Evolutionary conservation across 306 rosid genomes (phyloP), one percentile per base, ranked within the genome.

Genomic region (Styphnolobium japonicum): DNA sequence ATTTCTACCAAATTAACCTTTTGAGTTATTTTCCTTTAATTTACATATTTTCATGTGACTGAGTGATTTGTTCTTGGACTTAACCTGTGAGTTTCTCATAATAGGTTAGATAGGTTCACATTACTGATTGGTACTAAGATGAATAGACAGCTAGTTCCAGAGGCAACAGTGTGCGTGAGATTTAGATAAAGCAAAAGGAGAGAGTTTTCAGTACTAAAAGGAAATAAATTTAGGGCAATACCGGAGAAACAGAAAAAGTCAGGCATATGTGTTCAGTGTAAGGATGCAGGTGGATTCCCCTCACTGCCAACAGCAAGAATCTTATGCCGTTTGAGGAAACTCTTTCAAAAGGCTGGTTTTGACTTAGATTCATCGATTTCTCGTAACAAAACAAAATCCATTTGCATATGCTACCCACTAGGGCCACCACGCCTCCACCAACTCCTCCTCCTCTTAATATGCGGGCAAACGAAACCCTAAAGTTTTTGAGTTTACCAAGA

Each of bases 381-480:
- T 87, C 85, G 87, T 80, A 73, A 84, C 85, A 80, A 85, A 86
- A 86, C 89, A 85, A 75, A 76, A 58, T 61, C 90, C 84, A 73
- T 43, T 62, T 71, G 51, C 88, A 72, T 84, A 82, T 80, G 87
- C 81, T 33, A 77, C 82, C 87, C 84, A 84, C 83, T 67, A 60
- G 81, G 56, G 37, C 78, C 83, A 71, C 73, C 83, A 57, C 75
- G 43, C 48, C 76, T 22, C 79, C 52, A 11, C 73, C 56, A 66
- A 51, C 63, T 63, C 70, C 48, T 37, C 57, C 63, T 63, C 70
- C 48, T 37, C 70, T 46, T 16, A 16, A 27, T 45, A 10, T 27
- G 1, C 55, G 21, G 39, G 9, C 53, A 63, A 63, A 36, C 53
- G 4, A 58, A 72, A 80, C 79, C 80, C 85, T 81, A 71, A 64